These are phyloP conservation scores for Psilocybe cubensis DNA, from an alignment of 768 basidiomycete species.

Conservation along the genomic window DNA sequence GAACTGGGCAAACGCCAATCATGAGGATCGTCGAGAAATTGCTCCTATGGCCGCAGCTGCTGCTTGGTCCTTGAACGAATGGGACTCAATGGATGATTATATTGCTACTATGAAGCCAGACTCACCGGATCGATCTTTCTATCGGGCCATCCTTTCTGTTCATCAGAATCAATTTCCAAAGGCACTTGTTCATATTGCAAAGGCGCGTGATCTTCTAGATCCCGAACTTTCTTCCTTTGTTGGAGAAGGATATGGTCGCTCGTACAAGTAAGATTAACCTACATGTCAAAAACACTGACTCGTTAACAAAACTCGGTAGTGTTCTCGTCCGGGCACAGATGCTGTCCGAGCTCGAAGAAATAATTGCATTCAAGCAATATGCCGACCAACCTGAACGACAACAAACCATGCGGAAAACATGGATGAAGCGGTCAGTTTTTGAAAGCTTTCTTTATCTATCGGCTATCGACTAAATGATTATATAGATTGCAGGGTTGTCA, in stretches of 20 bases:
- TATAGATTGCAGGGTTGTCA: constrained; percentile 91
- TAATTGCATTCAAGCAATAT: constrained; percentile 93
- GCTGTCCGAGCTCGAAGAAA: constrained; percentile 97
- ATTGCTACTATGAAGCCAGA: constrained; percentile 92
- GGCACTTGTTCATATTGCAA: constrained; percentile 87
- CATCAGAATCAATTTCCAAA: constrained; percentile 96
- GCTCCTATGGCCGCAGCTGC: constrained; percentile 97
- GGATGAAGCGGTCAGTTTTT: constrained; percentile 85
- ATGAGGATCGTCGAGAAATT: constrained; percentile 87
- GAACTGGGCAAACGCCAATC: constrained; percentile 81
- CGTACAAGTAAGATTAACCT: constrained; percentile 78
- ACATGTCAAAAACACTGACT: not conserved
- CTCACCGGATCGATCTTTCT: constrained; percentile 94
- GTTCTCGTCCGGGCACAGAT: constrained; percentile 98
- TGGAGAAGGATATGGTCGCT: constrained; percentile 95
- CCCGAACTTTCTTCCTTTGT: constrained; percentile 90
- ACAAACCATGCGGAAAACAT: constrained; percentile 87
- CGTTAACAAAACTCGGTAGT: constrained; percentile 40
- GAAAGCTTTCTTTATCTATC: not conserved
- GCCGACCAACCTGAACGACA: constrained; percentile 95
- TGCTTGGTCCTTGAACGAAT: constrained; percentile 95
- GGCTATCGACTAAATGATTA: not conserved
- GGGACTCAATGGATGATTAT: constrained; percentile 99
- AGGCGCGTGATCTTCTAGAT: constrained; percentile 90
- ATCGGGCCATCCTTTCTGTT: constrained; percentile 92